Evolutionary conservation across 345 rosid genomes (phyloP).

Genomic region (Bretschneidera sinensis): DNA sequence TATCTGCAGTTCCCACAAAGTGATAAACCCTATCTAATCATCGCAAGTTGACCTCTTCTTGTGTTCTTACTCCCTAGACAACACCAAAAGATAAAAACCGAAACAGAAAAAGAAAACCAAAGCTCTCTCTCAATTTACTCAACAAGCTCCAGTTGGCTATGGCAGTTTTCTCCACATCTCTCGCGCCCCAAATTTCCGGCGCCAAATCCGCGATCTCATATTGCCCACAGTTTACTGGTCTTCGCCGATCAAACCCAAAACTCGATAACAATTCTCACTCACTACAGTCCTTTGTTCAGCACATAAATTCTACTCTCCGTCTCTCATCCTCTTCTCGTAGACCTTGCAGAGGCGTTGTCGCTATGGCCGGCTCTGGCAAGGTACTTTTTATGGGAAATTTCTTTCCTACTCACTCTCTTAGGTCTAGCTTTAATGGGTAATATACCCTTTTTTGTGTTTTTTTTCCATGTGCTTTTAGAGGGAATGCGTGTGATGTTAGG

Average conservation of each 20-base stretch:
- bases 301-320: slow-evolving; percentile 43
- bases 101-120: not conserved
- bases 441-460: too few species aligned
- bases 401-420: not conserved
- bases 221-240: slow-evolving; percentile 51
- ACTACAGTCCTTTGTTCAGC: slow-evolving; percentile 41
- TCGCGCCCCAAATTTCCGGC: slow-evolving; percentile 34
- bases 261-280: slow-evolving; percentile 31
- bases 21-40: not conserved
- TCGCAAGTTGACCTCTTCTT: too few species aligned
- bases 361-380: slow-evolving; percentile 96
- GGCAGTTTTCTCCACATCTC: slow-evolving; percentile 57
- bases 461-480: not conserved
- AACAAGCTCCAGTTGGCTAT: slow-evolving; percentile 15
- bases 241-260: slow-evolving; percentile 44
- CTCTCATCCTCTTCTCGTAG: slow-evolving; percentile 46
- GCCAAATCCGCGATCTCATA: slow-evolving; percentile 23
- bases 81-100: not conserved
- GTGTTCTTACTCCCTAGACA: not conserved
- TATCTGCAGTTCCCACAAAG: too few species aligned
- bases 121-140: not conserved
- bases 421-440: not conserved
- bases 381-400: slow-evolving; percentile 20
- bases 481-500: not conserved
- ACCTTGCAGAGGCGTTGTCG: slow-evolving; percentile 50